Evolutionary conservation across 2,329 filamentous ascomycete genomes (phyloP).

Genomic region (Ceratocystis cubensis): DNA sequence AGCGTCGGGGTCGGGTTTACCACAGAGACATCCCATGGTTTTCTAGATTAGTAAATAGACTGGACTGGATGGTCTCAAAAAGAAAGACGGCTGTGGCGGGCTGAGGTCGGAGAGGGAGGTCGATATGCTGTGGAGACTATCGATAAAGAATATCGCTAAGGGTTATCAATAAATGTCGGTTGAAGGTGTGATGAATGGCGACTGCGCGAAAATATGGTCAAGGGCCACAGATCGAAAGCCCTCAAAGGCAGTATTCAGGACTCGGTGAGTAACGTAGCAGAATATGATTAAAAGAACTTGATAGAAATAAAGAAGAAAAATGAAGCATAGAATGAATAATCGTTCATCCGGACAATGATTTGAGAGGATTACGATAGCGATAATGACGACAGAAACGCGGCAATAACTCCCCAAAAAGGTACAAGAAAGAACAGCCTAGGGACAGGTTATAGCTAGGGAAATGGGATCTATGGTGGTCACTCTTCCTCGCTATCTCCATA

Average conservation of each 20-base stretch:
- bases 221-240: background rate
- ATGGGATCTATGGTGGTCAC: too few relatives aligned
- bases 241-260: background rate
- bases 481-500: background rate
- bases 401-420: background rate
- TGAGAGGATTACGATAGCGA: background rate
- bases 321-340: background rate
- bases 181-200: background rate
- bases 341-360: background rate
- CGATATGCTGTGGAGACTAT: background rate
- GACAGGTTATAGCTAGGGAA: background rate
- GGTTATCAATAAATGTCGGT: too few relatives aligned
- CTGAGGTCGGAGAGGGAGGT: background rate
- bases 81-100: background rate
- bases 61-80: background rate
- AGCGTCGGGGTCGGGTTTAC: conserved; percentile 54
- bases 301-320: background rate
- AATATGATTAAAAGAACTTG: background rate
- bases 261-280: background rate
- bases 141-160: background rate
- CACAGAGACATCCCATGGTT: conserved; percentile 77
- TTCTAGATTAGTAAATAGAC: background rate
- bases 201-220: background rate
- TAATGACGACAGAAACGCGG: conserved; percentile 3
- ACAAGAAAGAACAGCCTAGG: background rate